Evolutionary conservation across 768 basidiomycete species (phyloP).

Genomic region (Clathrus columnatus): DNA sequence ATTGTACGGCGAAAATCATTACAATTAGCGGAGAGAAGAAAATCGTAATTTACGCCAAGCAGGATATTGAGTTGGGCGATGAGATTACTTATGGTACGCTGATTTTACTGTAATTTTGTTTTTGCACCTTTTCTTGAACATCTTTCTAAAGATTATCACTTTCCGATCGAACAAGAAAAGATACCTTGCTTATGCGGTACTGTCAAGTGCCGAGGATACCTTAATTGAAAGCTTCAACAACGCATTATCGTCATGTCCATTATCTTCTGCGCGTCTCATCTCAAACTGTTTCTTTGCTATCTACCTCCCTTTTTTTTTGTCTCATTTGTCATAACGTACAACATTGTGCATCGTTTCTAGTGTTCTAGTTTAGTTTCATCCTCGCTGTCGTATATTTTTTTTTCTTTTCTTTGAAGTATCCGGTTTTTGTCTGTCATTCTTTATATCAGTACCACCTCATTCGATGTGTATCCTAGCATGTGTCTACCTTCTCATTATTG

Average conservation of each 20-base stretch:
- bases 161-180: slow-evolving; percentile 98
- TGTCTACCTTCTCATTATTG: background rate
- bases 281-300: background rate
- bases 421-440: background rate
- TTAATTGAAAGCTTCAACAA: slow-evolving; percentile 55
- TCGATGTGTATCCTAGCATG: background rate
- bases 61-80: slow-evolving; percentile 91
- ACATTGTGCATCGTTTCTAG: background rate
- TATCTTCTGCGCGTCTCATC: background rate
- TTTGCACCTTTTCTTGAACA: background rate
- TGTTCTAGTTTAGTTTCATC: too few relatives aligned
- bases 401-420: background rate
- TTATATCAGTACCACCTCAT: background rate
- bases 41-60: slow-evolving; percentile 98
- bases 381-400: background rate
- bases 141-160: slow-evolving; percentile 77
- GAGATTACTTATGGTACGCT: slow-evolving; percentile 91
- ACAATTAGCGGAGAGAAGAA: slow-evolving; percentile 90
- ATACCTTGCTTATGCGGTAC: slow-evolving; percentile 90
- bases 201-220: slow-evolving; percentile 85
- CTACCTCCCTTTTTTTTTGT: background rate
- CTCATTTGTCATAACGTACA: background rate
- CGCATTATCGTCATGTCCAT: background rate
- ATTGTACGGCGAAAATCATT: slow-evolving; percentile 85
- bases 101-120: background rate